Percentiles rank a stretch among this genome's conserved stretches.
These are phyloP conservation scores for Rubia tinctorum DNA, from an alignment of 305 asterid genomes.

Conservation along the genomic window DNA sequence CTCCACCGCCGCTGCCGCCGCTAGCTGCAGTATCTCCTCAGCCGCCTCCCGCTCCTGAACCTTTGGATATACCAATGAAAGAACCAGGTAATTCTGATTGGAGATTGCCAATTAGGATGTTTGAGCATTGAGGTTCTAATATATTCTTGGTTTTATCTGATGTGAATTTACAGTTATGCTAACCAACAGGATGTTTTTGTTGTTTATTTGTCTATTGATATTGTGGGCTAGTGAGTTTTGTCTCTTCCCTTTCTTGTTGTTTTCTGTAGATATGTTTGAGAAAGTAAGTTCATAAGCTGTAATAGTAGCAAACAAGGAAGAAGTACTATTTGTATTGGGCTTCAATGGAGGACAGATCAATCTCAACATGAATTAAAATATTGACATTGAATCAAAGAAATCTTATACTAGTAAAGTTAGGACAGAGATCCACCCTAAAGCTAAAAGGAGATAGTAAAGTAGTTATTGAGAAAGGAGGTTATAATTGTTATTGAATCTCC, in stretches of 20 bases:
- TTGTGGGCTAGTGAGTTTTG: conserved; percentile 44
- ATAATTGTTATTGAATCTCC: conserved; percentile 27
- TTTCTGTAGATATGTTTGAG: conserved; percentile 32
- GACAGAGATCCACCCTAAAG: conserved; percentile 39
- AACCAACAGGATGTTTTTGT: conserved; percentile 25
- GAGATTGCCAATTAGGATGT: conserved; percentile 21
- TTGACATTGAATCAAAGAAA: conserved; percentile 29
- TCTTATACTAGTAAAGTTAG: conserved; percentile 42
- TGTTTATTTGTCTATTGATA: conserved; percentile 34
- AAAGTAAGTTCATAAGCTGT: conserved; percentile 15
- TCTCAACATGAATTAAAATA: conserved; percentile 23
- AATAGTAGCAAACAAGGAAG: conserved; percentile 26
- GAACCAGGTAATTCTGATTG: conserved; percentile 47
- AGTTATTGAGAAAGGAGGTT: conserved; percentile 28
- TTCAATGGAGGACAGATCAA: conserved; percentile 19
- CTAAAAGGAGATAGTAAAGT: conserved; percentile 25
- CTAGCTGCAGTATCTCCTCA: conserved; percentile 23
- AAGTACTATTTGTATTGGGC: conserved; percentile 14
- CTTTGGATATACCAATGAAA: conserved; percentile 41
- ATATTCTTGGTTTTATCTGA: conserved; percentile 33
- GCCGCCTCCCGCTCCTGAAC: conserved; percentile 23
- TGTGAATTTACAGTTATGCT: conserved; percentile 5
- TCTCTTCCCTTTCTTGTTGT: conserved; percentile 52
- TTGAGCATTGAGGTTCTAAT: conserved; percentile 17
- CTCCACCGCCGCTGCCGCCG: conserved; percentile 29